A percentile compares a stretch with the other conserved stretches of the same genome.
These are phyloP conservation scores for Neonectria magnoliae DNA, from an alignment of 2,329 filamentous ascomycete genomes.

Conservation along the genomic window DNA sequence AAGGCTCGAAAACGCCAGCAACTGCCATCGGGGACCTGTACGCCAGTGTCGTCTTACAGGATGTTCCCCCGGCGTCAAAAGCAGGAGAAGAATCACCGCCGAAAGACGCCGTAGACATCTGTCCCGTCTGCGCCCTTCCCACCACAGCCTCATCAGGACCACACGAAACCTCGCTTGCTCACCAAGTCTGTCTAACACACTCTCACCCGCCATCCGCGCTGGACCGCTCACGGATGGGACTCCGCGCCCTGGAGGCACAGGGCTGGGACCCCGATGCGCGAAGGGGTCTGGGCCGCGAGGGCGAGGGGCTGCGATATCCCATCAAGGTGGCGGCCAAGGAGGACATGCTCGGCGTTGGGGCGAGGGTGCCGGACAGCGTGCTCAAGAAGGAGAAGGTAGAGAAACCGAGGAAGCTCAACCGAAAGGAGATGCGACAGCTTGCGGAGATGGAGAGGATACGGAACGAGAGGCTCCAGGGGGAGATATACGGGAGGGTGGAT, in stretches of 20 bases:
- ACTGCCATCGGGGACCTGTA: slow-evolving; percentile 66
- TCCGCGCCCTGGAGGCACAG: slow-evolving; percentile 71
- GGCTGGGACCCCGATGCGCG: slow-evolving; percentile 82
- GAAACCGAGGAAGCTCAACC: slow-evolving; percentile 66
- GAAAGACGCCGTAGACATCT: slow-evolving; percentile 36
- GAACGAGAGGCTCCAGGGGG: slow-evolving; percentile 70
- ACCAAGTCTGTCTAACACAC: slow-evolving; percentile 75
- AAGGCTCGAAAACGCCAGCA: slow-evolving; percentile 25
- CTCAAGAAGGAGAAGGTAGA: slow-evolving; percentile 55
- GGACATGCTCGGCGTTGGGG: slow-evolving; percentile 79
- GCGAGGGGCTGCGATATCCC: slow-evolving; percentile 79
- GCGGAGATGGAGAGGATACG: slow-evolving; percentile 70
- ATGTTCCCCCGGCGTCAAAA: slow-evolving; percentile 22
- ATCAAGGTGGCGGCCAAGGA: slow-evolving; percentile 78
- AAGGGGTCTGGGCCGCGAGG: slow-evolving; percentile 74
- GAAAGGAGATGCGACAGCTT: slow-evolving; percentile 73
- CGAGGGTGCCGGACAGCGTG: slow-evolving; percentile 52
- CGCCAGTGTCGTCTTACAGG: slow-evolving; percentile 70
- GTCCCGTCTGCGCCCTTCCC: slow-evolving; percentile 50
- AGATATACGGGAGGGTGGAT: slow-evolving; percentile 81
- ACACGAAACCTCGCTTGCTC: slow-evolving; percentile 73
- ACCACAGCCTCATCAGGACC: slow-evolving; percentile 45
- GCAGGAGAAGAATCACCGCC: not conserved
- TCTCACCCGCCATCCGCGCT: slow-evolving; percentile 78
- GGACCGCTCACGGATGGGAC: slow-evolving; percentile 75